A percentile compares a stretch with the other conserved stretches of the same genome.
Evolutionary conservation across 352 stramenopile genomes (phyloP).

Genomic region (Pythium aristosporum): DNA sequence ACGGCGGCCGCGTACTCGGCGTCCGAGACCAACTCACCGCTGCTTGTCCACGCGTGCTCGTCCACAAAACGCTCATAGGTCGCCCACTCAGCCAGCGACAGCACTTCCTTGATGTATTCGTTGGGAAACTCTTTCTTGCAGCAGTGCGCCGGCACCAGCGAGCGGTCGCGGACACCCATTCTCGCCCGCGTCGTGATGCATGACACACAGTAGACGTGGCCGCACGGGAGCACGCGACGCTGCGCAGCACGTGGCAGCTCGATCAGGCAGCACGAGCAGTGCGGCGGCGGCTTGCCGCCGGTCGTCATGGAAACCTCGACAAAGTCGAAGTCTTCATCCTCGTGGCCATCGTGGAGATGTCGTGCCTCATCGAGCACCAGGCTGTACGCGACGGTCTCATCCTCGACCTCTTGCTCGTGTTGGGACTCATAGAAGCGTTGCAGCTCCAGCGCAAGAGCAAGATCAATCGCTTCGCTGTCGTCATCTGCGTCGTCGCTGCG

Average conservation of each 20-base stretch:
- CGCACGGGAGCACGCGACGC: constrained; percentile 44
- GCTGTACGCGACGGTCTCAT: constrained; percentile 47
- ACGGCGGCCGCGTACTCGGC: constrained; percentile 55
- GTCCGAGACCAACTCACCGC: constrained; percentile 46
- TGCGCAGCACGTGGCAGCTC: constrained; percentile 17
- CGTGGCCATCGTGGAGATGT: constrained; percentile 29
- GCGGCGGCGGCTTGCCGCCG: constrained; percentile 41
- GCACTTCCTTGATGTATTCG: constrained; percentile 55
- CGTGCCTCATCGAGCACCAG: constrained; percentile 41
- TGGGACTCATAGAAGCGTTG: constrained; percentile 40
- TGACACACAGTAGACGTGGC: constrained; percentile 58
- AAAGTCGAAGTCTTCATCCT: constrained; percentile 23
- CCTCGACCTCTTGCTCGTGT: constrained; percentile 34
- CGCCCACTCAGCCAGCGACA: constrained; percentile 29
- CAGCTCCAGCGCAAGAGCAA: constrained; percentile 29
- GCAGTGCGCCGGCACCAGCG: constrained; percentile 63
- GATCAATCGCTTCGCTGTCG: background rate
- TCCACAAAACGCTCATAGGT: constrained; percentile 57
- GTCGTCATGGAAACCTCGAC: constrained; percentile 7
- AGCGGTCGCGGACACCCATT: constrained; percentile 53
- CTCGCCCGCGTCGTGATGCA: constrained; percentile 55
- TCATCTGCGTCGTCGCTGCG: background rate
- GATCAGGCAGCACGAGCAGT: constrained; percentile 39
- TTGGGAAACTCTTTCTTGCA: constrained; percentile 66
- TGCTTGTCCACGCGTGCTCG: constrained; percentile 45